These are phyloP conservation scores for Pelargonium citronellum DNA, from an alignment of 441 rosid genomes.

Conservation along the genomic window DNA sequence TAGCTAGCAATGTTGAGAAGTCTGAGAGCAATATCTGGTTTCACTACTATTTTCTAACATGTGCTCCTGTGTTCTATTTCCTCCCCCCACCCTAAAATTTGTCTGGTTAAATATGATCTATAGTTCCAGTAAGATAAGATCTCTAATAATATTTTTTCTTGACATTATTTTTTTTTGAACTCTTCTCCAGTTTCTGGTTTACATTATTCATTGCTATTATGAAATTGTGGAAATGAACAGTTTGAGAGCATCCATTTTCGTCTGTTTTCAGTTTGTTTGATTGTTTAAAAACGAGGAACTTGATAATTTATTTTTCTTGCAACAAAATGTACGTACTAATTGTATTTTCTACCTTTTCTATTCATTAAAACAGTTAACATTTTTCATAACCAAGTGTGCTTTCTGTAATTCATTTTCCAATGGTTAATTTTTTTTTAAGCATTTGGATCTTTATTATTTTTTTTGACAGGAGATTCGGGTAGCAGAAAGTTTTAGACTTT, in stretches of 20 bases:
- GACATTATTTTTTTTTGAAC: neutral
- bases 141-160: neutral
- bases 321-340: no score
- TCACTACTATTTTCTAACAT: neutral
- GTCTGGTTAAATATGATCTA: neutral
- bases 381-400: neutral
- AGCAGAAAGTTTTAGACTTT: conserved; percentile 75
- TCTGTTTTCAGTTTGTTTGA: neutral
- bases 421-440: conserved; percentile 17
- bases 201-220: neutral
- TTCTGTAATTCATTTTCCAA: neutral
- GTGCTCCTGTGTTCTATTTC: neutral
- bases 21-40: neutral
- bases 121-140: neutral
- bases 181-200: neutral
- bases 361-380: neutral
- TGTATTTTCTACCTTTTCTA: neutral
- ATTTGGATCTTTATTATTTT: conserved; percentile 15
- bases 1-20: neutral
- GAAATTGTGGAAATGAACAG: neutral
- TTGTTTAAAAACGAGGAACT: no score
- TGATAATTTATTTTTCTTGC: no score
- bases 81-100: neutral
- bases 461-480: conserved; percentile 69
- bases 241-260: neutral